phyloP scores from a whole-genome alignment of 2,329 filamentous ascomycete species.

The Aspergillus fijiensis region DNA sequence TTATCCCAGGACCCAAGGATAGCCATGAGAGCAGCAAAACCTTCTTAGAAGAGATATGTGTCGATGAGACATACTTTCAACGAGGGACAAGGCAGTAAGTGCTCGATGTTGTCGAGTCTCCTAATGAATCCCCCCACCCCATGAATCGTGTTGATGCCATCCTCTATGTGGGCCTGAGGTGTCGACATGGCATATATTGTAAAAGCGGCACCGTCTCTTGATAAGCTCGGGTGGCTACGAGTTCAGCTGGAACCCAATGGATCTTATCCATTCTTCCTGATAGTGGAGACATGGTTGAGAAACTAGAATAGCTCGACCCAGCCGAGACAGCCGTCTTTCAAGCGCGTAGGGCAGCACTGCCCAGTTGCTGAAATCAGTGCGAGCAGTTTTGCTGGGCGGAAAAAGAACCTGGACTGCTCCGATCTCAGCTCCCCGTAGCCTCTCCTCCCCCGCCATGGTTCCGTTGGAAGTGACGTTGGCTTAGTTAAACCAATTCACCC shows the following conservation, averaged over 20 bases:
- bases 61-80: not conserved
- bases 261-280: not conserved
- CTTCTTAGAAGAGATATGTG: no score
- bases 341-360: constrained; percentile 3
- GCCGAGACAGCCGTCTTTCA: not conserved
- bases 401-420: not conserved
- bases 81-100: not conserved
- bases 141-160: not conserved
- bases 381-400: constrained; percentile 2
- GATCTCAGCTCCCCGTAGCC: constrained; percentile 6
- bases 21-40: not conserved
- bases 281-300: not conserved
- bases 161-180: not conserved
- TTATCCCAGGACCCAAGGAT: not conserved
- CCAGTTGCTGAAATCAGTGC: not conserved
- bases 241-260: not conserved
- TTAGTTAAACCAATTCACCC: not conserved
- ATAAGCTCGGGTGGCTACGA: not conserved
- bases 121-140: not conserved
- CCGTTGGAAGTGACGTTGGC: constrained; percentile 18
- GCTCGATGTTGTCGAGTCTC: not conserved
- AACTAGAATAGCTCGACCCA: constrained; percentile 1
- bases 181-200: not conserved
- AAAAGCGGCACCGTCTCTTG: not conserved
- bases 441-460: constrained; percentile 16